These are phyloP conservation scores for Phaeosphaeria sp. DNA, from an alignment of 2,329 filamentous ascomycete genomes.

Conservation along the genomic window DNA sequence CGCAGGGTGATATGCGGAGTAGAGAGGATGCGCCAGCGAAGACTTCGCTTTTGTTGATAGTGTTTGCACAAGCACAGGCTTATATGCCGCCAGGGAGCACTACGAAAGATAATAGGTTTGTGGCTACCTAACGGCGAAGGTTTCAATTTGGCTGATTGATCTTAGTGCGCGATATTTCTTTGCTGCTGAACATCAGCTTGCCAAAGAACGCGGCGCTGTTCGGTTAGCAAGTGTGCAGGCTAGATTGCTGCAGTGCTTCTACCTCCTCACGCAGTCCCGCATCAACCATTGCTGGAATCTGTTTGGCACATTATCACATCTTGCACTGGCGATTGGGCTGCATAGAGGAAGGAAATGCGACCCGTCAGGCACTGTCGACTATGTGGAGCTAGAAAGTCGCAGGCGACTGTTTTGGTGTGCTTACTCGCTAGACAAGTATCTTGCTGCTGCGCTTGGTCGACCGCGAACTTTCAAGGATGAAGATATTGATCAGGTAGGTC, in stretches of 20 bases:
- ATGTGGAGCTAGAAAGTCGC: slow-evolving; percentile 59
- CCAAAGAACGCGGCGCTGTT: slow-evolving; percentile 60
- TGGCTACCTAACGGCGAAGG: background rate
- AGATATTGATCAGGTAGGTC: slow-evolving; percentile 65
- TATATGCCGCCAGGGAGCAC: slow-evolving; percentile 46
- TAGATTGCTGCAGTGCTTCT: slow-evolving; percentile 64
- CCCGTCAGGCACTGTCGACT: slow-evolving; percentile 47
- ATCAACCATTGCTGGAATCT: slow-evolving; percentile 68
- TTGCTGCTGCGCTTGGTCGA: slow-evolving; percentile 68
- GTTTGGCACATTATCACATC: slow-evolving; percentile 64
- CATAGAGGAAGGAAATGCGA: slow-evolving; percentile 48
- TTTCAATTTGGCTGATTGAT: background rate
- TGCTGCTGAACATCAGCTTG: slow-evolving; percentile 52
- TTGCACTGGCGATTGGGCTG: slow-evolving; percentile 57
- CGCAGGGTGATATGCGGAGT: slow-evolving; percentile 49
- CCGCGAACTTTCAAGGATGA: slow-evolving; percentile 68
- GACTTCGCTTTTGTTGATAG: slow-evolving; percentile 58
- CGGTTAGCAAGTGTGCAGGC: slow-evolving; percentile 65
- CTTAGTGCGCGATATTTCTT: slow-evolving; percentile 52
- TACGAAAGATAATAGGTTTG: slow-evolving; percentile 33
- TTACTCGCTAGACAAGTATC: slow-evolving; percentile 68
- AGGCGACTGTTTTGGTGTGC: slow-evolving; percentile 68
- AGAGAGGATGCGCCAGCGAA: slow-evolving; percentile 51
- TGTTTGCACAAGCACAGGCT: slow-evolving; percentile 60
- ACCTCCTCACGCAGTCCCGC: slow-evolving; percentile 64